A percentile compares a stretch with the other conserved stretches of the same genome.
phyloP scores from a whole-genome alignment of 257 asterid species.

The Solanum lycopersicoides region DNA sequence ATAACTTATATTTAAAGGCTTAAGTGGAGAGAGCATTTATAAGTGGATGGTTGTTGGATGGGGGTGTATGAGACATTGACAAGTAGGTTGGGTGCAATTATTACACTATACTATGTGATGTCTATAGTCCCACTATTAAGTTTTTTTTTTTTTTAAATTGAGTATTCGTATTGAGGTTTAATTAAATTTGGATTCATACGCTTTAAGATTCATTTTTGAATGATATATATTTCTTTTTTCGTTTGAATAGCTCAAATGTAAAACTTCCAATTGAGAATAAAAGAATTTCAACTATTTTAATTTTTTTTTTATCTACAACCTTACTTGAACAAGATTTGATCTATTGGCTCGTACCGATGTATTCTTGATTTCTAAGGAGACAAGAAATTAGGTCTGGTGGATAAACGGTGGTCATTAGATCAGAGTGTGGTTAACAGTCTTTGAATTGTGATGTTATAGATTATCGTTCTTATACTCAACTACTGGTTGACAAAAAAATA shows the following conservation, averaged over 20 bases:
- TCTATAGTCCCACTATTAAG: neutral
- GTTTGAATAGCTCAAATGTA: neutral
- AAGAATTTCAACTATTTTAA: neutral
- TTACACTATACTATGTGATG: neutral
- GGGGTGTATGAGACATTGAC: neutral
- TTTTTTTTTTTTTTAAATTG: too few species aligned
- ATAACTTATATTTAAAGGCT: neutral
- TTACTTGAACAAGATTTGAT: too few species aligned
- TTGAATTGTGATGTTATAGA: too few species aligned
- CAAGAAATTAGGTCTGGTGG: too few species aligned
- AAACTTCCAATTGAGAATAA: neutral
- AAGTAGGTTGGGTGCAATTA: neutral
- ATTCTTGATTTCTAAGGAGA: too few species aligned
- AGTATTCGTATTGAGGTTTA: too few species aligned
- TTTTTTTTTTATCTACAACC: too few species aligned
- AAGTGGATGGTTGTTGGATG: slow-evolving; percentile 37
- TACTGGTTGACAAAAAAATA: too few species aligned
- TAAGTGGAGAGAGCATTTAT: neutral
- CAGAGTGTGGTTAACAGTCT: too few species aligned
- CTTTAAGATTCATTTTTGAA: neutral
- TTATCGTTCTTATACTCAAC: too few species aligned
- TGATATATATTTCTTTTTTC: neutral
- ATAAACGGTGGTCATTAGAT: too few species aligned
- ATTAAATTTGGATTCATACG: neutral
- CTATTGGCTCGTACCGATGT: too few species aligned